phyloP scores from a whole-genome alignment of 495 filamentous ascomycete species.

The Penicillium goetzii region DNA sequence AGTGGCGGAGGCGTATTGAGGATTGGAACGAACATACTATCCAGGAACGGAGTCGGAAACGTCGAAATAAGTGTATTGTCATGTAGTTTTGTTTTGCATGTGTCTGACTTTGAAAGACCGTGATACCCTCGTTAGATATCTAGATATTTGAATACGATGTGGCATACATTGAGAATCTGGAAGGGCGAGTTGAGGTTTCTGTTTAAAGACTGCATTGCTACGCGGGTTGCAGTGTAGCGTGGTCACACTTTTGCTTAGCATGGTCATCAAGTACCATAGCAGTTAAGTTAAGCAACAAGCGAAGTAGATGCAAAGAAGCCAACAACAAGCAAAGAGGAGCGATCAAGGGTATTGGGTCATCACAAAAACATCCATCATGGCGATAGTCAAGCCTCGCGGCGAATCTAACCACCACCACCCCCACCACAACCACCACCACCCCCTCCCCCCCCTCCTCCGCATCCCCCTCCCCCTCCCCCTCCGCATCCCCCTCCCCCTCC shows the following conservation, averaged over 20 bases:
- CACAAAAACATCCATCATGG: background rate
- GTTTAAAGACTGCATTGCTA: too few species aligned
- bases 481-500: slow-evolving; percentile 9
- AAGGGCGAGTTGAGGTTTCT: background rate
- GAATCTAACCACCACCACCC: too few species aligned
- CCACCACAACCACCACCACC: slow-evolving; percentile 23
- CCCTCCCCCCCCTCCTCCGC: slow-evolving; percentile 35
- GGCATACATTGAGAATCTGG: background rate
- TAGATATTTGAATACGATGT: slow-evolving; percentile 3
- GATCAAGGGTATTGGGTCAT: slow-evolving; percentile 1
- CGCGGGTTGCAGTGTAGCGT: too few species aligned
- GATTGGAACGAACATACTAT: slow-evolving; percentile 52
- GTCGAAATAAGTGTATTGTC: slow-evolving; percentile 42
- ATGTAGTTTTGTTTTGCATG: slow-evolving; percentile 37
- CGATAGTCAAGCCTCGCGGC: background rate
- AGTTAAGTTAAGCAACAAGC: background rate
- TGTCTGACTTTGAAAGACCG: slow-evolving; percentile 7
- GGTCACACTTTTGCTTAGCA: too few species aligned
- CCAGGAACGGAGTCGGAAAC: slow-evolving; percentile 39
- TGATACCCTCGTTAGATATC: slow-evolving; percentile 21
- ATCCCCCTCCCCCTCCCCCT: slow-evolving; percentile 22
- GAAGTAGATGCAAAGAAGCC: background rate
- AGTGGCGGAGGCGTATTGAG: slow-evolving; percentile 49
- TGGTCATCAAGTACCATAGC: too few species aligned
- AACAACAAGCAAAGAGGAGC: background rate